Evolutionary conservation across 768 basidiomycete genomes (phyloP).

Genomic region (Austroboletus festivus): DNA sequence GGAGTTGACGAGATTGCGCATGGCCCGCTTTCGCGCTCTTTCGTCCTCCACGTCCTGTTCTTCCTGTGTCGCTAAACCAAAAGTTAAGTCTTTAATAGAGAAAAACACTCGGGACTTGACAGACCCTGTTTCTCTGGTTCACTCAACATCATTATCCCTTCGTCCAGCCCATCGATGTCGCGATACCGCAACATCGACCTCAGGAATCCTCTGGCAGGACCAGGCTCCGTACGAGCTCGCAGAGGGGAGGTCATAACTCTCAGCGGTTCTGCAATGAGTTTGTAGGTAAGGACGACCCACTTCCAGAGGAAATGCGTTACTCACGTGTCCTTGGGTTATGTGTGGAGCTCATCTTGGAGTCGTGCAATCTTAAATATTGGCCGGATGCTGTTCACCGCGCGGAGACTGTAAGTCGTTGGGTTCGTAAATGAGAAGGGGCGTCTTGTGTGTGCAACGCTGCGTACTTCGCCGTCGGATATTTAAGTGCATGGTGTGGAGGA

Average conservation of each 20-base stretch:
- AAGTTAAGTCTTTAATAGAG: too few relatives aligned
- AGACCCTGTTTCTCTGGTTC: constrained; percentile 18
- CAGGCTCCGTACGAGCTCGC: constrained; percentile 21
- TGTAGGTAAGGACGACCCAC: not conserved
- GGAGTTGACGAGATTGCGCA: constrained; percentile 51
- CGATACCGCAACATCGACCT: constrained; percentile 17
- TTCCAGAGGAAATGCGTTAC: not conserved
- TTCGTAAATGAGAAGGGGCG: constrained; percentile 1
- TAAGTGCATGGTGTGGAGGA: not conserved
- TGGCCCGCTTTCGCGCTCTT: constrained; percentile 40
- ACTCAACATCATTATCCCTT: constrained; percentile 4
- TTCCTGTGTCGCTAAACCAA: constrained; percentile 40
- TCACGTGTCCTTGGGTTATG: too few relatives aligned
- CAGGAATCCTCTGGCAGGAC: constrained; percentile 18
- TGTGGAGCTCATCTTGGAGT: constrained; percentile 9
- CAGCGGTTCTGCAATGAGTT: constrained; percentile 7
- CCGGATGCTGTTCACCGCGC: constrained; percentile 1
- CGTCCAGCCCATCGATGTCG: constrained; percentile 11
- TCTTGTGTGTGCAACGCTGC: not conserved
- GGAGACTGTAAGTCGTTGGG: constrained; percentile 2
- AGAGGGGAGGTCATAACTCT: constrained; percentile 9
- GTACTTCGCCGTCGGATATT: not conserved
- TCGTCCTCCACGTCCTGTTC: constrained; percentile 51
- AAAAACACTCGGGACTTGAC: constrained; percentile 3
- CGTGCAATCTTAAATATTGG: not conserved